These are phyloP conservation scores for Kurtzmaniella natalensis DNA, from an alignment of 1,139 yeast genomes.

Conservation along the genomic window DNA sequence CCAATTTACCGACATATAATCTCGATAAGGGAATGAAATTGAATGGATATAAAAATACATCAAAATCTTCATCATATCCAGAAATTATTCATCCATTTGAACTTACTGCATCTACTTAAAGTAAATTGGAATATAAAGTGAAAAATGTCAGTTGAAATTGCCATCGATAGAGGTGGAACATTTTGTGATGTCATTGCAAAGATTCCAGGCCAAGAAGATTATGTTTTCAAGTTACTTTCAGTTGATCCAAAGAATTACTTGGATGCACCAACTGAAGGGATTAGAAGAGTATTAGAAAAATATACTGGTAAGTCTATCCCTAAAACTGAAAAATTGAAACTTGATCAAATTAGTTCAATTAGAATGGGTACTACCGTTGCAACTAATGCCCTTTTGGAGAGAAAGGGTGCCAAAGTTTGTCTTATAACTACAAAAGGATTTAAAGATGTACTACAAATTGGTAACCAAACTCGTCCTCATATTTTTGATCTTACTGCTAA, in stretches of 20 bases:
- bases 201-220: conserved; percentile 34
- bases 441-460: conserved; percentile 41
- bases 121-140: too few relatives aligned
- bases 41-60: too few relatives aligned
- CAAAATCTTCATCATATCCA: too few relatives aligned
- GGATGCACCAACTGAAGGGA: conserved; percentile 92
- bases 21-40: too few relatives aligned
- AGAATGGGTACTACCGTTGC: conserved; percentile 41
- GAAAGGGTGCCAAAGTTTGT: conserved; percentile 51
- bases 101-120: too few relatives aligned
- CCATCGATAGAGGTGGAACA: conserved; percentile 73
- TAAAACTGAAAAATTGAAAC: conserved; percentile 25
- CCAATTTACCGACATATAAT: too few relatives aligned
- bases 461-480: conserved; percentile 38
- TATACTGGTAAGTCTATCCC: conserved; percentile 50
- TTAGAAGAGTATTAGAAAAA: conserved; percentile 67
- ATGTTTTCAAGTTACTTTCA: conserved; percentile 62
- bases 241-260: conserved; percentile 82
- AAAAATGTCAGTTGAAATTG: conserved; percentile 17
- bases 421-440: conserved; percentile 50
- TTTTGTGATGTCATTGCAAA: conserved; percentile 77
- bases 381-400: conserved; percentile 38
- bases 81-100: too few relatives aligned
- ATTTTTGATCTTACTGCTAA: conserved; percentile 36
- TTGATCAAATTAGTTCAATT: conserved; percentile 28